Percentiles rank a stretch among this genome's conserved stretches.
Evolutionary conservation across 164 flowering plant genomes (phyloP).

Genomic region (Vitis riparia): DNA sequence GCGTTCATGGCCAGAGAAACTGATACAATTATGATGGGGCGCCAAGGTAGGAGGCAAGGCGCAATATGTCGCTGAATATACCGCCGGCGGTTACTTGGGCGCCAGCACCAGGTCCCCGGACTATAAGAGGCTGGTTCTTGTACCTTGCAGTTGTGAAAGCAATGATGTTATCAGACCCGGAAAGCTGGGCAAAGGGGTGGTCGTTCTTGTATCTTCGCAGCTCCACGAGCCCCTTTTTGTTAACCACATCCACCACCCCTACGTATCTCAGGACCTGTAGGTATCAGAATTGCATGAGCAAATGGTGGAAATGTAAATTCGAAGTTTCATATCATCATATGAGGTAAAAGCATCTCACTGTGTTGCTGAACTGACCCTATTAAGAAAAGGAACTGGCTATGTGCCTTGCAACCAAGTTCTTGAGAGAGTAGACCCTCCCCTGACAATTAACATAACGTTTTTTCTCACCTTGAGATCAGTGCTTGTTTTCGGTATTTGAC

Average conservation of each 20-base stretch:
- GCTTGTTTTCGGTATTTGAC: too few relatives aligned
- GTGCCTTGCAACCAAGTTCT: too few relatives aligned
- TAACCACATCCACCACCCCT: slow-evolving; percentile 84
- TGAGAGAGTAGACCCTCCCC: too few relatives aligned
- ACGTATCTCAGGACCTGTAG: slow-evolving; percentile 90
- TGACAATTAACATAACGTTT: too few relatives aligned
- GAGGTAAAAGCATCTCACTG: too few relatives aligned
- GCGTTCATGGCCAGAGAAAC: background rate
- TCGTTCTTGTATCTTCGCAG: slow-evolving; percentile 75
- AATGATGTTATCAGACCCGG: slow-evolving; percentile 95
- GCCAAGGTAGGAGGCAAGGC: slow-evolving; percentile 94
- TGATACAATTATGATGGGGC: slow-evolving; percentile 69
- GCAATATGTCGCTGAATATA: slow-evolving; percentile 83
- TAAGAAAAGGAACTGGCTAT: too few relatives aligned
- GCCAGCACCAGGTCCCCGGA: slow-evolving; percentile 97
- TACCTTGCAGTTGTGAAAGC: slow-evolving; percentile 91
- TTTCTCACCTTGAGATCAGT: too few relatives aligned
- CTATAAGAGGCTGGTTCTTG: slow-evolving; percentile 80
- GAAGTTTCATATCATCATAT: too few relatives aligned
- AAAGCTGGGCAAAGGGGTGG: slow-evolving; percentile 92
- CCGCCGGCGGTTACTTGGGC: slow-evolving; percentile 98
- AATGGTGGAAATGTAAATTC: too few relatives aligned
- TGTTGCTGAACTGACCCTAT: too few relatives aligned
- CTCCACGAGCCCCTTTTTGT: slow-evolving; percentile 65
- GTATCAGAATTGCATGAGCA: background rate